Evolutionary conservation across 306 rosid species (phyloP).

Genomic region (Begonia loranthoides): DNA sequence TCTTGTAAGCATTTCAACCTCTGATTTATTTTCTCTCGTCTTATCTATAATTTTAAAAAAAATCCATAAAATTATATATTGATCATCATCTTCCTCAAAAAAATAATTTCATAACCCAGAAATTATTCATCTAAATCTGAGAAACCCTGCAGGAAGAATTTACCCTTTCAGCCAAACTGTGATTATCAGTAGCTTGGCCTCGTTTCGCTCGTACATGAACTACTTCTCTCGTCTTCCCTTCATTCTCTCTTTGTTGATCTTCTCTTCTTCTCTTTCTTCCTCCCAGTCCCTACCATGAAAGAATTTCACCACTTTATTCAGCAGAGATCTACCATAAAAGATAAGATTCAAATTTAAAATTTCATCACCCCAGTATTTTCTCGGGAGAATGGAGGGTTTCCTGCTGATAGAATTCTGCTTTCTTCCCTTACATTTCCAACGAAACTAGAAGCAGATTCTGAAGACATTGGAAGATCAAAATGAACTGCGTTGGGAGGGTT

Average conservation of each 20-base stretch:
- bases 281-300: constrained; percentile 17
- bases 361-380: constrained; percentile 18
- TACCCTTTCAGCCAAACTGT: constrained; percentile 68
- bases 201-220: constrained; percentile 59
- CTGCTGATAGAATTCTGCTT: too few species aligned
- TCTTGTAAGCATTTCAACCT: constrained; percentile 41
- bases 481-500: too few species aligned
- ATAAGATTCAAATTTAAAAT: neutral
- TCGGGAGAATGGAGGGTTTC: constrained; percentile 7
- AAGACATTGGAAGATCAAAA: too few species aligned
- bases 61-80: neutral
- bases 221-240: constrained; percentile 30
- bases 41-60: constrained; percentile 16
- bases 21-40: constrained; percentile 54
- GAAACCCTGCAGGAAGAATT: neutral
- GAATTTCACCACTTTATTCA: neutral
- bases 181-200: constrained; percentile 64
- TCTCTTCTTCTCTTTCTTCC: constrained; percentile 48
- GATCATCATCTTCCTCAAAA: too few species aligned
- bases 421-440: too few species aligned
- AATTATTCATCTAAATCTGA: neutral
- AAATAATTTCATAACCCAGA: neutral
- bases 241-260: constrained; percentile 4
- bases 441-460: too few species aligned
- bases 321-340: neutral